Percentiles rank a stretch among this genome's conserved stretches.
These are phyloP conservation scores for Phytophthora parvispora DNA, from an alignment of 352 stramenopile genomes.

Conservation along the genomic window DNA sequence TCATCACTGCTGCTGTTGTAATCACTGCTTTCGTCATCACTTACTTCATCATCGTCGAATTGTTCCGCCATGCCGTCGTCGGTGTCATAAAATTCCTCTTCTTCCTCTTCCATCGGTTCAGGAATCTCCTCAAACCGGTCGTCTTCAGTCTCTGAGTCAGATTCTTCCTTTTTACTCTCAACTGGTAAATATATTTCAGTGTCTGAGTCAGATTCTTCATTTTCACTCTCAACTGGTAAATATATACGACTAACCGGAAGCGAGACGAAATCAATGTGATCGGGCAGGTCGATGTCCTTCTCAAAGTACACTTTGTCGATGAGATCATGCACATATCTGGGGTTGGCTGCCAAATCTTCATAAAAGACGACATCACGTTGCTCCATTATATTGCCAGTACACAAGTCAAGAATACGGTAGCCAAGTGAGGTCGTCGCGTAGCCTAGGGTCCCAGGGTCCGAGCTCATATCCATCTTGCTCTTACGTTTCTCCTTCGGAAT, in stretches of 20 bases:
- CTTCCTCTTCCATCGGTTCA: neutral
- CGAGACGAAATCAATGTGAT: neutral
- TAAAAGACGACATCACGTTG: neutral
- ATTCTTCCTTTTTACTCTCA: neutral
- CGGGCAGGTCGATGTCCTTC: neutral
- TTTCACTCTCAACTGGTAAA: neutral
- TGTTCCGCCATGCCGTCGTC: neutral
- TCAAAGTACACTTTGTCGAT: neutral
- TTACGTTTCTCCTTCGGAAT: neutral
- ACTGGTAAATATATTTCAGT: neutral
- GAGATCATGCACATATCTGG: neutral
- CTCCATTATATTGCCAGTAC: neutral
- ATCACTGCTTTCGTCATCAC: neutral
- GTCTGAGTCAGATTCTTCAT: no score
- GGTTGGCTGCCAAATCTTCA: neutral
- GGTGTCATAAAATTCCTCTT: neutral
- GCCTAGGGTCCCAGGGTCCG: neutral
- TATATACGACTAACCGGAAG: neutral
- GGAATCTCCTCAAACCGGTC: neutral
- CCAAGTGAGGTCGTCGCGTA: neutral
- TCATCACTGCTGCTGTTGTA: neutral
- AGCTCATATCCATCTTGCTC: neutral
- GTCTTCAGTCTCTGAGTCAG: neutral
- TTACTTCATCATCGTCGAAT: neutral
- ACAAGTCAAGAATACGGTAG: neutral